These are phyloP conservation scores for Tephrocybe rancida DNA, from an alignment of 768 basidiomycete genomes.

Conservation along the genomic window DNA sequence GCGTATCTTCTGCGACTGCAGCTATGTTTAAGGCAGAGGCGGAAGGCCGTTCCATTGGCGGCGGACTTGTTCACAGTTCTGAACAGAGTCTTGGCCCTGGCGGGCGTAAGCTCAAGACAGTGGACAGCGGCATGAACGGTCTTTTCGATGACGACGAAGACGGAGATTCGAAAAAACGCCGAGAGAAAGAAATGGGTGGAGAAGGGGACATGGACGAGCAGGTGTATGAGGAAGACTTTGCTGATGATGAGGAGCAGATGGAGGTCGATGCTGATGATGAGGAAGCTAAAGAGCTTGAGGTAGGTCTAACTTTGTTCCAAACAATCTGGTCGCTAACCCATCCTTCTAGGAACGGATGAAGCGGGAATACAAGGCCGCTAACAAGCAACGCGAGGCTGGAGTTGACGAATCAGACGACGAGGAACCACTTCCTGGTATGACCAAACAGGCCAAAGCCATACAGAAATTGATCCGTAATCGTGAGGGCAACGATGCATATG, in stretches of 20 bases:
- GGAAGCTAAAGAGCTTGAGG: constrained; percentile 83
- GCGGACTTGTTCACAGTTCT: constrained; percentile 48
- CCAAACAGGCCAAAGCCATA: constrained; percentile 76
- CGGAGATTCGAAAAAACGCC: constrained; percentile 42
- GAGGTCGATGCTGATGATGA: constrained; percentile 77
- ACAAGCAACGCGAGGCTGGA: constrained; percentile 69
- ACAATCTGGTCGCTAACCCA: constrained; percentile 11
- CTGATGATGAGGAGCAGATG: constrained; percentile 85
- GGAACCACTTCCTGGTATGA: constrained; percentile 49
- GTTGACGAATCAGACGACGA: constrained; percentile 81
- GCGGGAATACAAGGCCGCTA: constrained; percentile 78
- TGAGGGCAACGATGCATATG: constrained; percentile 83
- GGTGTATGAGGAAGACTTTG: constrained; percentile 81
- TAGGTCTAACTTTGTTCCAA: constrained; percentile 27
- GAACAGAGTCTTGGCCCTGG: constrained; percentile 69
- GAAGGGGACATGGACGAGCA: constrained; percentile 87
- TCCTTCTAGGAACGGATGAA: constrained; percentile 73
- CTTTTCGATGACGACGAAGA: constrained; percentile 75
- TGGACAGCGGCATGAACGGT: constrained; percentile 65
- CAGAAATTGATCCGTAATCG: constrained; percentile 84
- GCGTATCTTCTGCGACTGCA: constrained; percentile 60
- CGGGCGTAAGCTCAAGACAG: constrained; percentile 64
- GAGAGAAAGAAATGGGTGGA: constrained; percentile 63
- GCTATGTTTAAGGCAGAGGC: constrained; percentile 73
- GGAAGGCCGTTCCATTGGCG: constrained; percentile 42